Evolutionary conservation across 768 basidiomycete species (phyloP).

Genomic region (Boletus vinaceobasis): DNA sequence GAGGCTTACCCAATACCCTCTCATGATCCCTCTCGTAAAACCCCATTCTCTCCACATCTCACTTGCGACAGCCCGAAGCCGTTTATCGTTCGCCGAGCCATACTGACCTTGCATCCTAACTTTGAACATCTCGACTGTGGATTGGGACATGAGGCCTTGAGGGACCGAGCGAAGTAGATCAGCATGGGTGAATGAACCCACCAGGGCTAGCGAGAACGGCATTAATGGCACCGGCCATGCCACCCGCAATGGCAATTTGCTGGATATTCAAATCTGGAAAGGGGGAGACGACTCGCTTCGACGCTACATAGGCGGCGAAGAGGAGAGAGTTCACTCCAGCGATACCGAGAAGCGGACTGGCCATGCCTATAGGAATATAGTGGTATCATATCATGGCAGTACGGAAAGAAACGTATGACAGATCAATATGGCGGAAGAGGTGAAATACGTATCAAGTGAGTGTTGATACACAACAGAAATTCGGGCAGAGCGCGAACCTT

Average conservation of each 20-base stretch:
- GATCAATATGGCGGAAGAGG: neutral
- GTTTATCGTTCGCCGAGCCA: conserved; percentile 75
- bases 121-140: conserved; percentile 94
- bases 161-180: neutral
- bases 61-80: conserved; percentile 60
- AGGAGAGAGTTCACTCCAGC: conserved; percentile 95
- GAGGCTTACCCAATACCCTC: conserved; percentile 87
- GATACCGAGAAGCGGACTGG: conserved; percentile 86
- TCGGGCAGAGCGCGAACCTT: conserved; percentile 51
- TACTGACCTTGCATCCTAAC: conserved; percentile 98
- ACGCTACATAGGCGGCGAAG: conserved; percentile 86
- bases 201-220: conserved; percentile 90
- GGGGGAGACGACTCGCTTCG: conserved; percentile 81
- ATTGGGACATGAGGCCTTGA: neutral
- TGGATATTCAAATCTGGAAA: conserved; percentile 78
- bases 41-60: conserved; percentile 92
- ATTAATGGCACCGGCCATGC: conserved; percentile 90
- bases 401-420: neutral
- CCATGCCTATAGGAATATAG: conserved; percentile 55
- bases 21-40: conserved; percentile 84
- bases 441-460: neutral
- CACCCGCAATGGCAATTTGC: conserved; percentile 81
- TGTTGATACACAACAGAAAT: neutral
- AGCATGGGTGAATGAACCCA: conserved; percentile 24
- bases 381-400: neutral